phyloP scores from a whole-genome alignment of 2,329 filamentous ascomycete genomes.

The Apiospora pterosperma region DNA sequence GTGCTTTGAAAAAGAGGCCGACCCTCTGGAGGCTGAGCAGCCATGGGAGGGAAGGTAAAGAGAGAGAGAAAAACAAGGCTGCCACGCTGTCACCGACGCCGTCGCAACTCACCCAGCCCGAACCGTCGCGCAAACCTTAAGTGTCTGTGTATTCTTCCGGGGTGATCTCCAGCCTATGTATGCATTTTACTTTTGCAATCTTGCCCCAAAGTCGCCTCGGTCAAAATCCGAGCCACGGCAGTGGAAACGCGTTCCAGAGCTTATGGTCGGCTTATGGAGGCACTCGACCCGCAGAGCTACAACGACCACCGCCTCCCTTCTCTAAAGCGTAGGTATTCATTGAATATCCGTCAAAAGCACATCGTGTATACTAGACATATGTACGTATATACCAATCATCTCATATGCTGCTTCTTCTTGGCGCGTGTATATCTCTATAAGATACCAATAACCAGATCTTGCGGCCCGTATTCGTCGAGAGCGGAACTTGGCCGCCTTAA shows the following conservation, averaged over 20 bases:
- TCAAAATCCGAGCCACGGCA: neutral
- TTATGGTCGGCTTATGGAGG: neutral
- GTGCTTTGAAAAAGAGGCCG: neutral
- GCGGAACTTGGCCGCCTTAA: neutral
- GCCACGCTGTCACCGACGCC: constrained; percentile 5
- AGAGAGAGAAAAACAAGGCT: neutral
- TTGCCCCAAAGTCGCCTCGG: neutral
- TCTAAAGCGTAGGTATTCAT: neutral
- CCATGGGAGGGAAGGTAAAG: neutral
- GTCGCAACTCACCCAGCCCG: neutral
- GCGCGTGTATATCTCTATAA: neutral
- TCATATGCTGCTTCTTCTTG: neutral
- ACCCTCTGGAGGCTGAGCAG: neutral
- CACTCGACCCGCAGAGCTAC: neutral
- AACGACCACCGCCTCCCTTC: neutral
- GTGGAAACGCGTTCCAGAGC: neutral
- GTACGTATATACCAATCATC: neutral
- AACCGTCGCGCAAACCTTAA: neutral
- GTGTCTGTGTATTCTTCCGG: neutral
- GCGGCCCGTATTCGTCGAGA: no score
- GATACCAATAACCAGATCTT: neutral
- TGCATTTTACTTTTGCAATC: neutral
- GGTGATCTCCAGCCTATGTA: neutral
- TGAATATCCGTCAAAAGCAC: neutral
- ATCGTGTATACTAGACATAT: neutral